Evolutionary conservation across 257 asterid genomes (phyloP), one percentile per base, ranked within the genome.

Genomic region (Scutellaria barbata): DNA sequence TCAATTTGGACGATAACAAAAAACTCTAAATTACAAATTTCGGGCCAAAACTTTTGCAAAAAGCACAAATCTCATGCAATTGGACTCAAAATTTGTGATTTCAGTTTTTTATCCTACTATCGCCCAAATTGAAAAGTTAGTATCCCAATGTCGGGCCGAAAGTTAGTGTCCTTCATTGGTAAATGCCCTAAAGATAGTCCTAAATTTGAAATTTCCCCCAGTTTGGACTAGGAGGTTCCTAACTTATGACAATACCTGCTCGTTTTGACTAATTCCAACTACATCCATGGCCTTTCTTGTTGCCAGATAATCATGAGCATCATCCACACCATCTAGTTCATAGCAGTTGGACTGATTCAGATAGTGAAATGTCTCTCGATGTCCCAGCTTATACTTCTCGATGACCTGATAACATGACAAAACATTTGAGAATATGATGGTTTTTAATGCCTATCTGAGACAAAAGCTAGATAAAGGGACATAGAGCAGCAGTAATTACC

Each of bases 231-330:
- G 10, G 41, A 68, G 68, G 54, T 73, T 72, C 45, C 66, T 64
- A 41, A 16, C 22, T 55, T 77, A 70, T 60, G 71, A 66, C 41
- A 20, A 16, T 77, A 92, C 97, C 96, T 92, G 96, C 79, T 92
- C 96, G 59, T 71, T 69, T 79, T 82, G 80, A 77, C 91, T 88
- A 77, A 92, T 92, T 76, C 98, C 98, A 48, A 92, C 95, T 69
- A 92, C 77, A 83, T 86, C 96, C 98, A 92, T 92, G 74, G 98
- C 98, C 75, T 87, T 89, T 79, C 98, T 92, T 73, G 92, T 89
- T 33, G 85, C 95, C 81, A 92, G 88, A 83, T 88, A 92, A 53
- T 89, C 96, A 61, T 83, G 90, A 76, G 89, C 87, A 66, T 92
- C 98, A 80, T 76, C 84, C 60, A 89, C 78, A 54, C 90, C 98